Conservation (phyloP, 345 rosid genomes). For the Pistacia vera region DNA sequence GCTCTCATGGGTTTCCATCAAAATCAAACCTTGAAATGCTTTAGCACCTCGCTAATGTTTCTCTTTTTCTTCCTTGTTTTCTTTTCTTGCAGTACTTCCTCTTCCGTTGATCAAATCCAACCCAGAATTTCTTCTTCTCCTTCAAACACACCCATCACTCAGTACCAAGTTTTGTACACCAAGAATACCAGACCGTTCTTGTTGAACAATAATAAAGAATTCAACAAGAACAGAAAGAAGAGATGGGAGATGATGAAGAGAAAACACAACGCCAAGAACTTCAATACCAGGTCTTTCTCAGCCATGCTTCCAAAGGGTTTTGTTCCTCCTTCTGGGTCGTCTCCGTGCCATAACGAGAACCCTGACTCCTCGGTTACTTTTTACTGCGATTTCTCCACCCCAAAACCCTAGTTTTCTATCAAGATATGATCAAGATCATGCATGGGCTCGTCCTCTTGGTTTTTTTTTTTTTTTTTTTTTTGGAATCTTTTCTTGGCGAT, state of each 20-base stretch:
- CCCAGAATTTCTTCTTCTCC: background rate
- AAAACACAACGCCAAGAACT: slow-evolving; percentile 25
- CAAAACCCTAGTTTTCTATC: slow-evolving; percentile 27
- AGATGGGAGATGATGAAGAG: slow-evolving; percentile 9
- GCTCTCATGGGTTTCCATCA: slow-evolving; percentile 32
- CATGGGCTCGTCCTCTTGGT: background rate
- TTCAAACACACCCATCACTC: slow-evolving; percentile 12
- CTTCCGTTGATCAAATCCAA: slow-evolving; percentile 18
- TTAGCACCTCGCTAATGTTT: slow-evolving; percentile 4
- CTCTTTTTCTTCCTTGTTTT: slow-evolving; percentile 19
- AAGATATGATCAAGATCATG: background rate
- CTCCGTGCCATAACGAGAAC: slow-evolving; percentile 54
- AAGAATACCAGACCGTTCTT: slow-evolving; percentile 40
- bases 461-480: too few species aligned
- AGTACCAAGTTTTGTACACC: slow-evolving; percentile 16
- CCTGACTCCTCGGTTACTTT: slow-evolving; percentile 36
- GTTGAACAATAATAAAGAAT: slow-evolving; percentile 17
- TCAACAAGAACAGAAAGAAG: slow-evolving; percentile 15
- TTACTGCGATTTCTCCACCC: slow-evolving; percentile 42
- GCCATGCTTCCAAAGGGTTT: slow-evolving; percentile 69
- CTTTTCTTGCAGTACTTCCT: slow-evolving; percentile 8
- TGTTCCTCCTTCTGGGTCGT: slow-evolving; percentile 67
- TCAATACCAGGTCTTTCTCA: slow-evolving; percentile 34
- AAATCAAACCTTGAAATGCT: slow-evolving; percentile 10
- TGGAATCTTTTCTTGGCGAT: background rate